Evolutionary conservation across 345 rosid species (phyloP).

Genomic region (Carallia pectinifolia): DNA sequence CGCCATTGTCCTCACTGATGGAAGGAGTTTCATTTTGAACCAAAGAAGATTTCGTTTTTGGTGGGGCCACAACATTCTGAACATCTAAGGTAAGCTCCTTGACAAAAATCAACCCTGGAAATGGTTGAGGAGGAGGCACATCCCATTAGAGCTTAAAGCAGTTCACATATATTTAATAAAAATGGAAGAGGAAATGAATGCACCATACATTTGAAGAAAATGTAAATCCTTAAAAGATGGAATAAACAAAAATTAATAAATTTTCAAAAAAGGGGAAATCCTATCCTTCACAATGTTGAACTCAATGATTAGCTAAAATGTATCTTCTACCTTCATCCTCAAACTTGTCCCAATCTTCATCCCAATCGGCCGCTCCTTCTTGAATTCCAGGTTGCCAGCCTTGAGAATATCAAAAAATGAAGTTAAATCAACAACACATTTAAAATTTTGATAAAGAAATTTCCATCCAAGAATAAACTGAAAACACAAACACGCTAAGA

Average conservation of each 20-base stretch:
- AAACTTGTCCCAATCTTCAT: conserved; percentile 91
- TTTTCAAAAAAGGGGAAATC: not conserved
- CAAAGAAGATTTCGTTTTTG: conserved; percentile 56
- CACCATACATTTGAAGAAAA: too few relatives aligned
- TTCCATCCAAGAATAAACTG: not conserved
- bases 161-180: not conserved
- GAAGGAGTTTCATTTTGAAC: conserved; percentile 35
- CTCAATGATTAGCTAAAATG: conserved; percentile 1
- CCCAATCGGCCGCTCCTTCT: conserved; percentile 94
- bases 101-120: conserved; percentile 77
- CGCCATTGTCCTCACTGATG: conserved; percentile 27
- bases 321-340: conserved; percentile 70
- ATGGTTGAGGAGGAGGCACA: conserved; percentile 9
- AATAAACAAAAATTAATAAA: not conserved
- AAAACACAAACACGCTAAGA: not conserved
- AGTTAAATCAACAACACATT: not conserved
- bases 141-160: conserved; percentile 1
- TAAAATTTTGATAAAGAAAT: not conserved
- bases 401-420: conserved; percentile 23
- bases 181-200: too few relatives aligned
- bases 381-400: conserved; percentile 99
- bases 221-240: too few relatives aligned
- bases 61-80: conserved; percentile 83
- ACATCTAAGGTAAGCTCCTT: conserved; percentile 96
- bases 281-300: not conserved